Base-by-base conservation (phyloP, 164 flowering plant genomes). In the Stephania japonica region DNA sequence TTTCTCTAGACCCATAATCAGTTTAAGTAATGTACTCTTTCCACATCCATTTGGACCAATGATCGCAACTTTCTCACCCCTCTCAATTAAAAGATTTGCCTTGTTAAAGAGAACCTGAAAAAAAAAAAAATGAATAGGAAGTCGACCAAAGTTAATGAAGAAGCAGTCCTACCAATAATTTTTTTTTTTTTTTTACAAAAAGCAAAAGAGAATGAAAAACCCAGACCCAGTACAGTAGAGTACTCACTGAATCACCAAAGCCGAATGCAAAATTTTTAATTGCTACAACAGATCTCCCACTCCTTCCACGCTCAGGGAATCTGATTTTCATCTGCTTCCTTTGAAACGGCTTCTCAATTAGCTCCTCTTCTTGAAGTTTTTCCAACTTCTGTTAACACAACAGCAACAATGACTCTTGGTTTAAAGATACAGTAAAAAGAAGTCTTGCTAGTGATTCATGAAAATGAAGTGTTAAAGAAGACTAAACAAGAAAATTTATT, bases 41-140 rank as follows among this genome's bases (percentile, higher is more conserved):
- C 99, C 99, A 84, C 98, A 93, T 42, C 99, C 99, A 82, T 96
- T 96, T 63, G 99, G 98, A 41, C 99, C 99, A 83, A 96, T 77
- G 41, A 96, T 87, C 21, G 99, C 97, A 76, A 93, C 75, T 83
- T 92, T 95, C 81, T 93, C 98, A 16, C 99, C 99, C 77, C 87
- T 87, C 80, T 95, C 87, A 76, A 95, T 87, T 41, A 80, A 70
- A 76, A 95, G 91, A 78, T 87, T 93, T 64, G 99, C 91, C 77
- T 78, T 87, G 7, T 89, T 83, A 70, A 95, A 93, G 26, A 95
- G 82, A 69, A 89, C 80, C 99, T 95, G 86, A 24, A 19, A 80
- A 69, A 24, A 19, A 80, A 69, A 75, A 38, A 75, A 59, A 71
- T 21, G 64, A 44, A 21, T 49, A 23, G 69, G 50, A 53, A 26